Base-by-base conservation (phyloP, 2,329 filamentous ascomycete species). In the Sporothrix inflata region DNA sequence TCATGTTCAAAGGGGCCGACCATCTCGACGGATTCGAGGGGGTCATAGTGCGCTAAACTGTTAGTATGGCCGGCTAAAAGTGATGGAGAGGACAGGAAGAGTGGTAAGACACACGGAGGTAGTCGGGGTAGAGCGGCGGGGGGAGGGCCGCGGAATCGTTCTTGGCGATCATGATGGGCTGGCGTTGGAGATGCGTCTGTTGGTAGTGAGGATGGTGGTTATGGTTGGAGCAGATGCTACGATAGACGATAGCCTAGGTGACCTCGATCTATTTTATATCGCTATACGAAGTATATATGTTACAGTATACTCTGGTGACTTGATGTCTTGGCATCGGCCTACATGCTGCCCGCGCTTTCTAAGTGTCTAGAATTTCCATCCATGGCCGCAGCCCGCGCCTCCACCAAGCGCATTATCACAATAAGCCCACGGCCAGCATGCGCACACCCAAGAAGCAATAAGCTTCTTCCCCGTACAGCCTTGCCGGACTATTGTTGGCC, bases 1-100 rank as follows among this genome's bases (percentile, higher is more conserved):
- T 76, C 60, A 34, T 77, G 76, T n/a, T 75, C 75, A 69, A 77
- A 78, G 0, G 68, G 71, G 14, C 77, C 75, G 38, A 77, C 76
- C 34, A 73, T 69, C 63, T 77, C 75, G 61, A 77, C 74, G 34
- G 75, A 74, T 34, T 77, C 76, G 40, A 77, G 75, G 16, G 76
- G 76, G 70, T 77, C 76, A 75, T 77, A 77, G 66, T 75, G 74
- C 7, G 76, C 75, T 76, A 42, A 7, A 30, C 11, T 53, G 61
- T 68, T 27, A 66, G 67, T 49, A 19, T 49, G 57, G 30, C 30
- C 30, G 30, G 30, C 30, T 34, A 34, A 34, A 34, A 3, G 6
- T 34, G 30, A 34, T 34, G 6, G 30, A 34, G 30, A 34, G 30
- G 30, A 34, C 30, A 34, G 30, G 21, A 2, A 24, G 21, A 42